Evolutionary conservation across 1,139 yeast genomes (phyloP).

Genomic region (Keqinozyma sinolaborantium): DNA sequence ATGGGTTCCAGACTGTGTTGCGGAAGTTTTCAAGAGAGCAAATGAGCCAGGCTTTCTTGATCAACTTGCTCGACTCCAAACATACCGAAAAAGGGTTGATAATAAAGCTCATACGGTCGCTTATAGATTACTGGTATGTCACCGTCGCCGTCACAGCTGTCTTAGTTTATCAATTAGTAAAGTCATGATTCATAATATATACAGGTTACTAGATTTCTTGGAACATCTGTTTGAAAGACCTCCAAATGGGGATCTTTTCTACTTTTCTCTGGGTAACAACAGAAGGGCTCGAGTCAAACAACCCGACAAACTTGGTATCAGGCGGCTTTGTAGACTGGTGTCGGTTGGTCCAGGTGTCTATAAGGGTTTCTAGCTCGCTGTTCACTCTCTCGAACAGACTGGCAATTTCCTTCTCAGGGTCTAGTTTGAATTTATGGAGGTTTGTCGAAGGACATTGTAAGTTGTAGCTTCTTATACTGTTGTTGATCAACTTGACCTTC

Average conservation of each 20-base stretch:
- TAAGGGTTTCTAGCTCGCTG: constrained; percentile 5
- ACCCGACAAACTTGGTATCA: not conserved
- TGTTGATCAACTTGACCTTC: constrained; percentile 51
- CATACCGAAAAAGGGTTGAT: constrained; percentile 12
- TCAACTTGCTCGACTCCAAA: constrained; percentile 15
- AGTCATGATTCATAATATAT: constrained; percentile 3
- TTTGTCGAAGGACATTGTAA: constrained; percentile 70
- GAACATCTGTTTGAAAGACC: constrained; percentile 31
- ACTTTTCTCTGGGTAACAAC: constrained; percentile 17
- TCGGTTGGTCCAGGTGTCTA: constrained; percentile 2
- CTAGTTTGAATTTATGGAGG: constrained; percentile 66
- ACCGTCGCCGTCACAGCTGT: too few species aligned
- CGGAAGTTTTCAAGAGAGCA: constrained; percentile 55
- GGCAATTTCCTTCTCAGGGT: constrained; percentile 44
- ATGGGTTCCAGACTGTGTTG: constrained; percentile 52
- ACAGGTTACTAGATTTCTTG: constrained; percentile 9
- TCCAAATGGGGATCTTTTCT: constrained; percentile 26
- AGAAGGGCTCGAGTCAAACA: constrained; percentile 7
- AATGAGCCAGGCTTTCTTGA: constrained; percentile 53
- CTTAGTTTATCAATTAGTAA: too few species aligned
- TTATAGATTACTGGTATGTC: too few species aligned
- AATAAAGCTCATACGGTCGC: constrained; percentile 4
- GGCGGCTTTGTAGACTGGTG: not conserved
- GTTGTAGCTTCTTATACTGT: constrained; percentile 65
- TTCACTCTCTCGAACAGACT: constrained; percentile 19